Conservation (phyloP, 768 basidiomycete species). For the Collybia mongolica region DNA sequence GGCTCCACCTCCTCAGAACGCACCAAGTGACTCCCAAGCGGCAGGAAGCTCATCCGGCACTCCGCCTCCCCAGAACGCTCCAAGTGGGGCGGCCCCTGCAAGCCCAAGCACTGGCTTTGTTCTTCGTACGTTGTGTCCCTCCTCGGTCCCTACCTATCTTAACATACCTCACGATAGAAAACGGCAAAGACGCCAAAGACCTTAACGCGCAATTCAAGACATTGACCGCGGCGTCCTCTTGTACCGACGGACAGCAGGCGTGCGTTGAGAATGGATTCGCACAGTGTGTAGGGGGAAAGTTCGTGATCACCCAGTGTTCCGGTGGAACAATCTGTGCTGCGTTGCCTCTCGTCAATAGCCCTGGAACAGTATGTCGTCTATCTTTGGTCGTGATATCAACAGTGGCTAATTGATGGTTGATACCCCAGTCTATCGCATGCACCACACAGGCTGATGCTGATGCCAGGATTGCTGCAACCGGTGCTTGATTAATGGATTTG, state of each 20-base stretch:
- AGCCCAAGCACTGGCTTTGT: conserved; percentile 2
- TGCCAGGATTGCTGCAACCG: conserved; percentile 17
- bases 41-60: too few species aligned
- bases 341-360: conserved; percentile 25
- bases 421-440: conserved; percentile 14
- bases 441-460: conserved; percentile 14
- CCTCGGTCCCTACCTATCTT: not conserved
- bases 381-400: not conserved
- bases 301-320: conserved; percentile 23
- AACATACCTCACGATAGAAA: conserved; percentile 8
- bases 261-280: conserved; percentile 20
- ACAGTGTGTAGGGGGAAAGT: conserved; percentile 21
- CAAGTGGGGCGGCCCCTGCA: not conserved
- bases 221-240: conserved; percentile 21
- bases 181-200: conserved; percentile 16
- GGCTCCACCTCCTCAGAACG: too few species aligned
- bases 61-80: not conserved
- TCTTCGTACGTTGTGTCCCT: conserved; percentile 4
- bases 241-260: conserved; percentile 19
- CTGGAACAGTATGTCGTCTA: conserved; percentile 21
- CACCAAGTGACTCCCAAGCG: too few species aligned
- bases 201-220: conserved; percentile 22
- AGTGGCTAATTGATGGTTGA: not conserved
- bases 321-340: conserved; percentile 27
- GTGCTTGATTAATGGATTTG: conserved; percentile 6